A percentile compares a stretch with the other conserved stretches of the same genome.
Conservation (phyloP, 2,329 filamentous ascomycete species). For the Pseudopithomyces maydicus region DNA sequence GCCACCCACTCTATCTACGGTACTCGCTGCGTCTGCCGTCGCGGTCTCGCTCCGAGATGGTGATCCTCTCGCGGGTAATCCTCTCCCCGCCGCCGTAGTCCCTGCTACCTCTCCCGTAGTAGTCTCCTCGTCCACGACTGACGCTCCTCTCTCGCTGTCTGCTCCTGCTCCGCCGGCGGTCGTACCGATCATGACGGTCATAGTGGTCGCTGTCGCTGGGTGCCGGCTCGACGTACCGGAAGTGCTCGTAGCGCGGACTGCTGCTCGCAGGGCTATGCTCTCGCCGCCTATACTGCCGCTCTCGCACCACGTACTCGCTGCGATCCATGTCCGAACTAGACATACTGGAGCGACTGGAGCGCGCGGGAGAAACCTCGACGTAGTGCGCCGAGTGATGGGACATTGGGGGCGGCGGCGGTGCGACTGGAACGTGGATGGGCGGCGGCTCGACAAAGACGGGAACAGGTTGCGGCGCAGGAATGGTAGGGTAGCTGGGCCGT, state of each 20-base stretch:
- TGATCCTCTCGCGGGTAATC: conserved; percentile 38
- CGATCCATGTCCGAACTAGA: conserved; percentile 35
- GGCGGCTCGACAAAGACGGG: conserved; percentile 46
- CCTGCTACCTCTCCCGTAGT: conserved; percentile 31
- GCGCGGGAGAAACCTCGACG: conserved; percentile 51
- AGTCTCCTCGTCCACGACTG: conserved; percentile 33
- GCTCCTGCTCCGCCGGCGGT: conserved; percentile 27
- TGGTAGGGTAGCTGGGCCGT: conserved; percentile 27
- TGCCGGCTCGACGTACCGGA: conserved; percentile 52
- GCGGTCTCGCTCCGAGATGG: conserved; percentile 28
- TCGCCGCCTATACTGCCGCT: conserved; percentile 50
- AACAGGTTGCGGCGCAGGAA: conserved; percentile 48
- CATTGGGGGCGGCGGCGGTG: conserved; percentile 27
- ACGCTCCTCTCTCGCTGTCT: conserved; percentile 28
- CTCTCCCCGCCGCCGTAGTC: conserved; percentile 10
- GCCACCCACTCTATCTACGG: conserved; percentile 14
- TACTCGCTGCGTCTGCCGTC: conserved; percentile 27
- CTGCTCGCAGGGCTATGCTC: conserved; percentile 39
- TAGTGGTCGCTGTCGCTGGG: conserved; percentile 36
- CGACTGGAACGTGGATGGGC: conserved; percentile 34
- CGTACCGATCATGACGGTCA: conserved; percentile 27
- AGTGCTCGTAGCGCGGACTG: conserved; percentile 51
- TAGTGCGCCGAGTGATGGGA: conserved; percentile 43
- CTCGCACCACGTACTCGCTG: conserved; percentile 50
- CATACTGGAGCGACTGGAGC: conserved; percentile 24